These are phyloP conservation scores for Botrytis deweyae DNA, from an alignment of 2,329 filamentous ascomycete species.

Conservation along the genomic window DNA sequence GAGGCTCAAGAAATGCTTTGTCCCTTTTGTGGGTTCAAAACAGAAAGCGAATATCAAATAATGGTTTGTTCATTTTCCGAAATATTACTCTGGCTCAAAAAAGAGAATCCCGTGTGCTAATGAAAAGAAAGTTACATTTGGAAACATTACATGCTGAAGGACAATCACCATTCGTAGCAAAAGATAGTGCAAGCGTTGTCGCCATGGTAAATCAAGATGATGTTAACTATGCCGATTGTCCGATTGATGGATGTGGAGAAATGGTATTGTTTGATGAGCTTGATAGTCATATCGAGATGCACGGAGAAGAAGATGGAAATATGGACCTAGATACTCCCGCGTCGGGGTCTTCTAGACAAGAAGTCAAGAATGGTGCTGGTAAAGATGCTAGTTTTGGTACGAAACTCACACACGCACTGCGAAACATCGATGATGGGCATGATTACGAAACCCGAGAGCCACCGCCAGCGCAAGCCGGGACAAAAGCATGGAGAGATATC, in stretches of 20 bases:
- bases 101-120: constrained; percentile 19
- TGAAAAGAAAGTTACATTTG: constrained; percentile 35
- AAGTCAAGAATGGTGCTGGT: constrained; percentile 10
- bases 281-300: constrained; percentile 59
- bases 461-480: constrained; percentile 25
- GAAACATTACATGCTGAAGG: constrained; percentile 38
- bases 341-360: neutral
- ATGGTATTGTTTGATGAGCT: constrained; percentile 52
- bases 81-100: constrained; percentile 22
- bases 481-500: constrained; percentile 38
- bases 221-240: constrained; percentile 51
- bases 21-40: constrained; percentile 44
- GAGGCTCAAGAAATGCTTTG: constrained; percentile 34
- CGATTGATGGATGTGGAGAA: constrained; percentile 59
- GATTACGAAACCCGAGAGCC: constrained; percentile 15
- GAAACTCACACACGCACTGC: constrained; percentile 24
- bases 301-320: constrained; percentile 39
- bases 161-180: constrained; percentile 37
- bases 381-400: constrained; percentile 21
- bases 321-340: constrained; percentile 24
- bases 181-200: constrained; percentile 33
- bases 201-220: constrained; percentile 36
- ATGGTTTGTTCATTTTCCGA: constrained; percentile 37
- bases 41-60: constrained; percentile 42
- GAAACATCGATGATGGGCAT: constrained; percentile 29